Evolutionary conservation across 2,329 filamentous ascomycete genomes (phyloP).

Genomic region (Sclerotinia subarctica): DNA sequence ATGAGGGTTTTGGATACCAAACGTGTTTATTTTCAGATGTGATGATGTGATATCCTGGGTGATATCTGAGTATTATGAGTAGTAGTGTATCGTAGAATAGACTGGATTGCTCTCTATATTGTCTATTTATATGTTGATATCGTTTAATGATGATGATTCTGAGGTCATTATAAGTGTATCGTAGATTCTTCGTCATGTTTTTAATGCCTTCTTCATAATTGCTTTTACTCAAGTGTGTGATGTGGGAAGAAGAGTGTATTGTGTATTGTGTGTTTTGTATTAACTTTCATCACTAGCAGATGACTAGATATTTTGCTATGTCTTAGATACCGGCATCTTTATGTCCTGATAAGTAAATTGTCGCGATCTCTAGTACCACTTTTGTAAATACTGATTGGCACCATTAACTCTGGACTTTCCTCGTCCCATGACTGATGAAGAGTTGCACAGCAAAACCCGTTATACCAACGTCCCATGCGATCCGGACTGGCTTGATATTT

Average conservation of each 20-base stretch:
- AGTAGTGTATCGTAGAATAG: no score
- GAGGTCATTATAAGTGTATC: no score
- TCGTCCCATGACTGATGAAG: neutral
- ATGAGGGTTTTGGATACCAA: no score
- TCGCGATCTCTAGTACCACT: neutral
- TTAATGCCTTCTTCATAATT: neutral
- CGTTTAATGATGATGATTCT: neutral
- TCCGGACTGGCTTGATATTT: no score
- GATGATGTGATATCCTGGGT: no score
- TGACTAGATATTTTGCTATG: neutral
- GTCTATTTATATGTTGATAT: no score
- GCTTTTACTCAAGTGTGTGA: neutral
- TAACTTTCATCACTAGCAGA: no score
- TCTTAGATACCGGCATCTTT: neutral
- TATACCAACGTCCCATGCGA: neutral
- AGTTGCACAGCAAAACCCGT: neutral
- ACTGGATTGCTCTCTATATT: no score
- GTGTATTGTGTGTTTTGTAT: neutral
- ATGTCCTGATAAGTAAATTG: neutral
- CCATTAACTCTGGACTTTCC: fast-evolving
- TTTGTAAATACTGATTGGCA: no score
- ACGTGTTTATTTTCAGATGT: neutral
- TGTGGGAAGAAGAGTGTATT: neutral
- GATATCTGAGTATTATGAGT: no score
- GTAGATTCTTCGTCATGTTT: fast-evolving